phyloP scores from a whole-genome alignment of 2,329 filamentous ascomycete genomes.

The Ceratocystis huliohia region DNA sequence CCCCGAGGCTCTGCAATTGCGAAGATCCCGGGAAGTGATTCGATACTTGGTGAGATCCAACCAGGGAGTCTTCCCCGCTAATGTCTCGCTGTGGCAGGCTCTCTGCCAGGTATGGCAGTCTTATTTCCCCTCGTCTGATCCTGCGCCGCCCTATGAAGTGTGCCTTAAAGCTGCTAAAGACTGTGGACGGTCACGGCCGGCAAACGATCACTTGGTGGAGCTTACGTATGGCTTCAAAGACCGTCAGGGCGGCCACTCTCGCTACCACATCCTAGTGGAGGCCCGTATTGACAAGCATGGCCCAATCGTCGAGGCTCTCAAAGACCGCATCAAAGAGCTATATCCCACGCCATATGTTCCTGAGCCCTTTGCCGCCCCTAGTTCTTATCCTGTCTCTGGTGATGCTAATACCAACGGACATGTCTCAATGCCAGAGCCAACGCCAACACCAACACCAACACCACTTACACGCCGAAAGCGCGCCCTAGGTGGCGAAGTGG shows the following conservation, averaged over 20 bases:
- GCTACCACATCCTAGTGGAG: constrained; percentile 35
- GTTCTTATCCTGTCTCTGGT: constrained; percentile 3
- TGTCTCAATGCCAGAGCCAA: neutral
- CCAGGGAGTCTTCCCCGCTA: constrained; percentile 39
- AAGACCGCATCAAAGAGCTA: constrained; percentile 37
- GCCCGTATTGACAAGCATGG: constrained; percentile 33
- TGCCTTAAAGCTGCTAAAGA: constrained; percentile 31
- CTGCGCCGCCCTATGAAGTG: constrained; percentile 32
- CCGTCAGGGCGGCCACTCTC: constrained; percentile 32
- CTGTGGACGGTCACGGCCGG: constrained; percentile 26
- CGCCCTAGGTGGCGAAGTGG: constrained; percentile 30
- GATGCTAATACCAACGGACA: neutral
- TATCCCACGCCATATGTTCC: constrained; percentile 33
- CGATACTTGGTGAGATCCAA: constrained; percentile 32
- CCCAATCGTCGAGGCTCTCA: constrained; percentile 32
- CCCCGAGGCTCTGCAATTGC: constrained; percentile 24
- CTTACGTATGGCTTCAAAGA: constrained; percentile 36
- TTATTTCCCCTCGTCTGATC: constrained; percentile 28
- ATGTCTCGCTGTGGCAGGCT: constrained; percentile 38
- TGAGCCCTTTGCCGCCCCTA: constrained; percentile 9
- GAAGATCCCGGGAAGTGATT: constrained; percentile 32
- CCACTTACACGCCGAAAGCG: constrained; percentile 16
- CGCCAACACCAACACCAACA: constrained; percentile 5
- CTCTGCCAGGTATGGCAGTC: constrained; percentile 35
- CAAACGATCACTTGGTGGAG: constrained; percentile 28